A percentile compares a stretch with the other conserved stretches of the same genome.
Evolutionary conservation across 148 eudicot species (phyloP).

Genomic region (Chenopodium formosanum): DNA sequence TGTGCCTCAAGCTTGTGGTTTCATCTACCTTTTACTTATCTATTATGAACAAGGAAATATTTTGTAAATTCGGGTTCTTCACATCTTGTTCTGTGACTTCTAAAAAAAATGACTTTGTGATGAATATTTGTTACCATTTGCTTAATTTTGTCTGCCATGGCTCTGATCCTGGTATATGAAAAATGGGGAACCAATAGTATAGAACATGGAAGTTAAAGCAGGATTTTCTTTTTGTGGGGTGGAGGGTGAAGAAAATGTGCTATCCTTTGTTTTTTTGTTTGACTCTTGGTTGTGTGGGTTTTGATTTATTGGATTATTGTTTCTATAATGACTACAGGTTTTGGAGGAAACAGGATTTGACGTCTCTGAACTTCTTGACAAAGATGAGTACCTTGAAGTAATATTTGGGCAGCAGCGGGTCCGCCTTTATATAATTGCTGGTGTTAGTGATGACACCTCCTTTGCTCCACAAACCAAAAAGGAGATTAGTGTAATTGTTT

Average conservation of each 20-base stretch:
- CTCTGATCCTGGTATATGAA: not conserved
- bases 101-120: not conserved
- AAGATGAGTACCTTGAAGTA: conserved; percentile 82
- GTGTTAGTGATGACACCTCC: conserved; percentile 74
- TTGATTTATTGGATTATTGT: conserved; percentile 7
- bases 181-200: not conserved
- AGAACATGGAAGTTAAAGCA: not conserved
- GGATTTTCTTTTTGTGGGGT: not conserved
- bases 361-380: conserved; percentile 72
- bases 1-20: not conserved
- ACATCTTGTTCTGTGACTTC: not conserved
- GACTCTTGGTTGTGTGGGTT: not conserved
- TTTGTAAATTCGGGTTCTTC: not conserved
- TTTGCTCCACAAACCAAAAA: conserved; percentile 96
- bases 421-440: conserved; percentile 88
- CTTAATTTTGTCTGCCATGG: not conserved
- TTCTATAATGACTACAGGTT: conserved; percentile 52
- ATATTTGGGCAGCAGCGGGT: conserved; percentile 96
- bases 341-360: conserved; percentile 98
- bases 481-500: conserved; percentile 78
- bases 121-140: not conserved
- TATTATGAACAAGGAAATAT: not conserved
- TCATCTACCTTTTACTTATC: not conserved
- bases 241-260: not conserved
- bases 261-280: not conserved